These are phyloP conservation scores for Xylariaceae sp. DNA, from an alignment of 2,329 filamentous ascomycete species.

Conservation along the genomic window DNA sequence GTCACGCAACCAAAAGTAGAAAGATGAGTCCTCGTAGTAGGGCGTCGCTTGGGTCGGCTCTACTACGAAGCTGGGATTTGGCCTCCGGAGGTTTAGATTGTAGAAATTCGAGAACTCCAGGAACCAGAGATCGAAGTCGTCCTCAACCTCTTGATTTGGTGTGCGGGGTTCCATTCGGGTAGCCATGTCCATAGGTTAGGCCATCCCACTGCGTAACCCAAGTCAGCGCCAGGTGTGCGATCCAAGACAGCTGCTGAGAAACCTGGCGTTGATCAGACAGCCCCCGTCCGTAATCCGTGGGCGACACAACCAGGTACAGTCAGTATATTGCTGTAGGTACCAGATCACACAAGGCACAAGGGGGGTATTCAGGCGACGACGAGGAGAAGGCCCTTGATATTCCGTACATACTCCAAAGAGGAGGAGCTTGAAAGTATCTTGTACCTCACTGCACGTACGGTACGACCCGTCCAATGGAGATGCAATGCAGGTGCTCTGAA, in stretches of 20 bases:
- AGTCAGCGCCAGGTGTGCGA: background rate
- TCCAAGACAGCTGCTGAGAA: background rate
- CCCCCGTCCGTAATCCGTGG: background rate
- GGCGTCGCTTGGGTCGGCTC: slow-evolving; percentile 18
- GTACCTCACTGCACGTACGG: background rate
- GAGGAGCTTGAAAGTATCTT: background rate
- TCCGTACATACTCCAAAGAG: background rate
- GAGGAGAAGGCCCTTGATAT: background rate
- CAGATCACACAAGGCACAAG: background rate
- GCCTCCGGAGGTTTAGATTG: slow-evolving; percentile 25
- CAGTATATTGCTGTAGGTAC: background rate
- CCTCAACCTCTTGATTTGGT: slow-evolving; percentile 11
- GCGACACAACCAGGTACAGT: background rate
- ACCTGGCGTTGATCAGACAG: background rate
- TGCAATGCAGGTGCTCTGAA: no score
- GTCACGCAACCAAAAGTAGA: slow-evolving; percentile 24
- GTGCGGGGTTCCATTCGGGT: slow-evolving; percentile 5
- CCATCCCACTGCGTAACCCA: slow-evolving; percentile 3
- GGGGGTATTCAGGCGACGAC: no score
- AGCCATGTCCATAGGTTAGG: slow-evolving; percentile 9
- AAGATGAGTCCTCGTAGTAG: slow-evolving; percentile 23
- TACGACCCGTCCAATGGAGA: background rate
- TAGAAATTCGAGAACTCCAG: slow-evolving; percentile 30
- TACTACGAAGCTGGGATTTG: slow-evolving; percentile 21
- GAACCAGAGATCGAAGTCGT: slow-evolving; percentile 28